Evolutionary conservation across 2,329 filamentous ascomycete species (phyloP), one percentile per base, ranked within the genome.

Genomic region (Rhynchosporium agropyri): DNA sequence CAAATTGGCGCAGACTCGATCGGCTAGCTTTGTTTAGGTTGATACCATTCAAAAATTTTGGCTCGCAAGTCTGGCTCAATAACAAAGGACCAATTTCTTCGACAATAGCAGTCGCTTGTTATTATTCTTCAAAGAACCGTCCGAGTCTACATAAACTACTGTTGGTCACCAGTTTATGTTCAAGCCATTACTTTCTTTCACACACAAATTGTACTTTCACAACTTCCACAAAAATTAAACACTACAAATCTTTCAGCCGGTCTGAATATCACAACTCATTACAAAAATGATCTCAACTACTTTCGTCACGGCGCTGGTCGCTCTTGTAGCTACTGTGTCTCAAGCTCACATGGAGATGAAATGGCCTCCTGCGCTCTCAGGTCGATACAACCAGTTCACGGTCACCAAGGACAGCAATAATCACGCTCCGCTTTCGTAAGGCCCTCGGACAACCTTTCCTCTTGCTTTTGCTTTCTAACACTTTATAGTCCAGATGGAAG

Each of bases 291-390:
- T 40, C 12, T 51, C 38, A 38, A 51, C 36, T 51, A 60, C 42
- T 31, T 38, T 58, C 46, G 20, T 63, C 36, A 33, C 63, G 4
- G 45, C 49, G 26, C 26, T 62, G 38, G 48, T 65, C 28, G 38
- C 54, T 15, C 53, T 70, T 29, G 46, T 55, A 20, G 29, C 49
- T 20, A 45, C 49, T 13, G 40, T 20, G 20, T 20, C 59, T 29
- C 43, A 51, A 15, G 69, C 65, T 13, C 70, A 72, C 51, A 71
- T 71, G 63, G 61, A 64, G 31, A 60, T 70, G 50, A 63, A 48
- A 4, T 68, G 58, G 28, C 70, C 70, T 4, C 58, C 62, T 9
- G 64, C 66, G 20, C 63, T 71, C 28, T 63, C 65, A 1, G 57
- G 58, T 20, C 48, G 51, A 13, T 62, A 43, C 50, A 71, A 71